These are phyloP conservation scores for Euryodendron excelsum DNA, from an alignment of 148 eudicot genomes.

Conservation along the genomic window DNA sequence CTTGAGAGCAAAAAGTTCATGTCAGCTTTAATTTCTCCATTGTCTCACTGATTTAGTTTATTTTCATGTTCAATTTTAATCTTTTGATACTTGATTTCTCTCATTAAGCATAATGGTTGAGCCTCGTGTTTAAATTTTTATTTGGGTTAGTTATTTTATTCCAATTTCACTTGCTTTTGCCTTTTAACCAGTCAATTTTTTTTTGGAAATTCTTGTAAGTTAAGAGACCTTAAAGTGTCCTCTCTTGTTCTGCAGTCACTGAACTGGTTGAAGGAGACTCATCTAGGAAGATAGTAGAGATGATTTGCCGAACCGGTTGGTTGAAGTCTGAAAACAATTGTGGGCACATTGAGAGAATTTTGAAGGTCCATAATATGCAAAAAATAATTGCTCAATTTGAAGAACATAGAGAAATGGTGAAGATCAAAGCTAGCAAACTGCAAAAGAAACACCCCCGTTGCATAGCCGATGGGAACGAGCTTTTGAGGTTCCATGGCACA, in stretches of 20 bases:
- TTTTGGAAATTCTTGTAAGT: not conserved
- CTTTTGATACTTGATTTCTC: too few species aligned
- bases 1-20: too few species aligned
- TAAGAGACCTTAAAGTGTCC: not conserved
- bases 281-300: slow-evolving; percentile 58
- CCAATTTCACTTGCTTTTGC: not conserved
- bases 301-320: slow-evolving; percentile 53
- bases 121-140: not conserved
- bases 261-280: slow-evolving; percentile 66
- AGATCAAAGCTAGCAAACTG: slow-evolving; percentile 53
- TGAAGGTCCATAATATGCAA: slow-evolving; percentile 74
- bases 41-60: too few species aligned
- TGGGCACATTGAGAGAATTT: slow-evolving; percentile 39
- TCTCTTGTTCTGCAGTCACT: slow-evolving; percentile 45
- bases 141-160: not conserved
- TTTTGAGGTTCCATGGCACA: slow-evolving; percentile 68
- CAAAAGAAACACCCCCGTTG: slow-evolving; percentile 63
- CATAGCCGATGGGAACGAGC: slow-evolving; percentile 81
- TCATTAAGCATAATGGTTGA: too few species aligned
- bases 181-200: not conserved
- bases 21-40: too few species aligned
- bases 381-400: slow-evolving; percentile 62
- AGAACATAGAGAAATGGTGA: slow-evolving; percentile 67
- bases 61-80: too few species aligned
- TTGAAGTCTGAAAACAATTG: slow-evolving; percentile 18